Evolutionary conservation across 2,329 filamentous ascomycete genomes (phyloP), one percentile per base, ranked within the genome.

Genomic region (Aspergillus alliaceus): DNA sequence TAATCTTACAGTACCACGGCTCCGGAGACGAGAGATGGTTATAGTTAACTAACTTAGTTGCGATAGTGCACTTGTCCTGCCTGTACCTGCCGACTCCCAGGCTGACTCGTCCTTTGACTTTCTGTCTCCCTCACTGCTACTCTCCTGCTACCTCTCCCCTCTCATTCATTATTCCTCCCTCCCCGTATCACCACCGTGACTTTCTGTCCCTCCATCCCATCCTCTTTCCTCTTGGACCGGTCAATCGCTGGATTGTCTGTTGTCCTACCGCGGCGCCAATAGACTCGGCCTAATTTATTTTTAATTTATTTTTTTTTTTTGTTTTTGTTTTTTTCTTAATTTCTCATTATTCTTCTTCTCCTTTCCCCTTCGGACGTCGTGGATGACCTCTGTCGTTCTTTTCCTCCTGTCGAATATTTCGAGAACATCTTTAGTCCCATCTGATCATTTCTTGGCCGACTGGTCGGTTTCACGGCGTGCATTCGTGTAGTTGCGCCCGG

Each of bases 61-160:
- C 39, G 27, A 49, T 42, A 42, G 42, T 42, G 55, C 20, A 37
- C 8, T 7, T 46, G 20, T 8, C 9, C 5, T 29, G 9, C 27
- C 27, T 34, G 54, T 59, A 55, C 59, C 53, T 57, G 58, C 52
- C 52, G 59, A 54, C 29, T 53, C 40, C 51, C 39, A 22, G 53
- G 29, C 34, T 60, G 27, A 48, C 44, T 48, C n/a, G 44, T 32
- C 44, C 44, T 44, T 44, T 44, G 22, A 25, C 50, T 20, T 29
- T 51, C 39, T 48, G 50, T 56, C n/a, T n/a, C n/a, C 54, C 59
- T 58, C 54, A 24, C 53, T 62, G 52, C 9, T 42, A 39, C 51
- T 37, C 24, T 47, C 42, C 44, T 22, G 11, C 47, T 56, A 18
- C 56, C 58, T 53, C 37, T 39, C 56, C 49, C 29, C 25, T 31